A percentile compares a stretch with the other conserved stretches of the same genome.
Conservation (phyloP, 306 rosid genomes). For the Prunus mume region DNA sequence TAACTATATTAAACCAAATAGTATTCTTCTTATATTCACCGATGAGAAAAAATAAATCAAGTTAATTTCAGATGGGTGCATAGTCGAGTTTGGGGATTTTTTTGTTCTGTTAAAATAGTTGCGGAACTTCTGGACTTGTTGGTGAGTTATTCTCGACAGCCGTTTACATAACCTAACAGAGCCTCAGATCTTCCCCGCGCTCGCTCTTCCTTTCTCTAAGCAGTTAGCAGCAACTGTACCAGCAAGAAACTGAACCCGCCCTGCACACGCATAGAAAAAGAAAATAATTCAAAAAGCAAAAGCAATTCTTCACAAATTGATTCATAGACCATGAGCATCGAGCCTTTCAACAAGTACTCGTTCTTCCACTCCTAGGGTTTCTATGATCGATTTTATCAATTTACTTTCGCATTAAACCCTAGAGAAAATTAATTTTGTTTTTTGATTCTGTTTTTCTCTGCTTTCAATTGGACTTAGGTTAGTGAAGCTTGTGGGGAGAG, state of each 20-base stretch:
- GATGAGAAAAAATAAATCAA: no score
- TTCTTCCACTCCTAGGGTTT: constrained; percentile 3
- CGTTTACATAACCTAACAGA: no score
- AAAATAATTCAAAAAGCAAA: neutral
- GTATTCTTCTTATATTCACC: no score
- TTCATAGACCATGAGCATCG: constrained; percentile 39
- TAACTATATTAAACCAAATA: no score
- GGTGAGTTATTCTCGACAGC: no score
- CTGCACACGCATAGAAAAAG: neutral
- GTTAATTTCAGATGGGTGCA: no score
- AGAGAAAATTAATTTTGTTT: neutral
- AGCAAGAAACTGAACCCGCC: neutral
- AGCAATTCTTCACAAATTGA: neutral
- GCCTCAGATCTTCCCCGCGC: no score
- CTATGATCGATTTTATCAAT: neutral
- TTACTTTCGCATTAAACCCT: neutral
- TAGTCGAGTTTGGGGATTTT: no score
- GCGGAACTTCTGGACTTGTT: no score
- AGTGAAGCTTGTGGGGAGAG: constrained; percentile 89
- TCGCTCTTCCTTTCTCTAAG: no score
- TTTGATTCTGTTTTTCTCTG: neutral
- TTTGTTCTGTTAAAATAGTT: no score
- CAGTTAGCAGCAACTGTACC: no score
- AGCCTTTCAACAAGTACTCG: constrained; percentile 69
- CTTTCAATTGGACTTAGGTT: constrained; percentile 39